These are phyloP conservation scores for Zelopaecilomyces penicillatus DNA, from an alignment of 2,329 filamentous ascomycete genomes.

Conservation along the genomic window DNA sequence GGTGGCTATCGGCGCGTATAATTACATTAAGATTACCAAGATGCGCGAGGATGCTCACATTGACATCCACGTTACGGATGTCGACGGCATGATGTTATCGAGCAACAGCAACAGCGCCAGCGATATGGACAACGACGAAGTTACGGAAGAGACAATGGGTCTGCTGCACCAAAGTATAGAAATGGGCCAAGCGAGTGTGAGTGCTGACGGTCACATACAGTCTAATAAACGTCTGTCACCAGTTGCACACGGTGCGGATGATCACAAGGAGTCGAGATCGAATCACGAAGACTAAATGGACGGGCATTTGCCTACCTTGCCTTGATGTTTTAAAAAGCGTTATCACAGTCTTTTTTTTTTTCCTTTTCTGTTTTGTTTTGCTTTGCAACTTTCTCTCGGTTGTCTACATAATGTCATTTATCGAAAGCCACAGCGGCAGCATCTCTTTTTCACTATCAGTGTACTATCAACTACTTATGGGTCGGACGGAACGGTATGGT, in stretches of 20 bases:
- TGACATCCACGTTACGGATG: constrained; percentile 37
- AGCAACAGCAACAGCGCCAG: constrained; percentile 30
- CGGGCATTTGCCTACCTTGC: not conserved
- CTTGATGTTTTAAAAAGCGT: too few relatives aligned
- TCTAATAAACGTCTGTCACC: constrained; percentile 22
- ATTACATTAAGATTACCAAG: constrained; percentile 85
- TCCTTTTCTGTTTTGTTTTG: constrained; percentile 10
- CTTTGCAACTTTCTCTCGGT: too few relatives aligned
- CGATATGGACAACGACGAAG: constrained; percentile 34
- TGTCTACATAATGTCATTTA: not conserved
- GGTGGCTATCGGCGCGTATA: constrained; percentile 77
- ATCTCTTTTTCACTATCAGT: not conserved
- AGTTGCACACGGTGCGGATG: constrained; percentile 7
- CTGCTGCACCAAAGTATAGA: constrained; percentile 35
- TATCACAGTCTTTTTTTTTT: not conserved
- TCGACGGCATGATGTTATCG: constrained; percentile 22
- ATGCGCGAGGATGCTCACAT: constrained; percentile 71
- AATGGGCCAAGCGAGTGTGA: constrained; percentile 27
- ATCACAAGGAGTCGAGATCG: not conserved
- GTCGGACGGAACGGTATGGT: too few relatives aligned
- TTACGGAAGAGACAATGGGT: constrained; percentile 36
- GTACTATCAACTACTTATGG: not conserved
- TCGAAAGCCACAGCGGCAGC: not conserved
- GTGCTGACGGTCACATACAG: constrained; percentile 32
- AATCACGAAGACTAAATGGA: not conserved